These are phyloP conservation scores for Styphnolobium japonicum DNA, from an alignment of 306 rosid genomes.

Conservation along the genomic window DNA sequence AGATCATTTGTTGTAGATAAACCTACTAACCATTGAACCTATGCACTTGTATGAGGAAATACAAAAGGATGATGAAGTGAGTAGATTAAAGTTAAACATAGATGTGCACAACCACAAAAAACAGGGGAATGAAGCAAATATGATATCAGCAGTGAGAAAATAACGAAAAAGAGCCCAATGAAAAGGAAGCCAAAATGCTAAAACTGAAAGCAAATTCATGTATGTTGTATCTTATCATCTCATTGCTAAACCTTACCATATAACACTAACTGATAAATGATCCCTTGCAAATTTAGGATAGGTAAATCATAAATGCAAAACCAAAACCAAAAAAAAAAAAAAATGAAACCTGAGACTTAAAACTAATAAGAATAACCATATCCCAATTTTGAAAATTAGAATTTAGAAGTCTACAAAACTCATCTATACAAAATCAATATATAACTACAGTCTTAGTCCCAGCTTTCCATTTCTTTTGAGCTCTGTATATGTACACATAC, in stretches of 20 bases:
- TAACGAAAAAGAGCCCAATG: too few species aligned
- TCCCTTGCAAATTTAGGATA: too few species aligned
- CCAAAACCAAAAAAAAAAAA: background rate
- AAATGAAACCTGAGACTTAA: background rate
- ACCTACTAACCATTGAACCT: too few species aligned
- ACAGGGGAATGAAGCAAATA: too few species aligned
- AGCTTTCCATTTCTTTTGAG: background rate
- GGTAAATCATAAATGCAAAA: background rate
- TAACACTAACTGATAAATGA: background rate
- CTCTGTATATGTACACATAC: slow-evolving; percentile 15
- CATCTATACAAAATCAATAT: slow-evolving; percentile 10
- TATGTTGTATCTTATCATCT: background rate
- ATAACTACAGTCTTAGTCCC: slow-evolving; percentile 16
- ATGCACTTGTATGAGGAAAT: too few species aligned
- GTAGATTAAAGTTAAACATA: too few species aligned
- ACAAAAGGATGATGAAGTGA: too few species aligned
- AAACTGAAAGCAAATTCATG: background rate
- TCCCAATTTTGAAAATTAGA: background rate
- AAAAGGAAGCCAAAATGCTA: background rate
- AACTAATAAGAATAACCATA: background rate
- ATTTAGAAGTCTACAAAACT: background rate
- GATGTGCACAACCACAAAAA: too few species aligned
- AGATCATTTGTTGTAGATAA: too few species aligned
- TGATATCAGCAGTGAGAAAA: too few species aligned
- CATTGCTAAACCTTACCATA: background rate